phyloP scores from a whole-genome alignment of 345 rosid species.

The Citrus unshiu region DNA sequence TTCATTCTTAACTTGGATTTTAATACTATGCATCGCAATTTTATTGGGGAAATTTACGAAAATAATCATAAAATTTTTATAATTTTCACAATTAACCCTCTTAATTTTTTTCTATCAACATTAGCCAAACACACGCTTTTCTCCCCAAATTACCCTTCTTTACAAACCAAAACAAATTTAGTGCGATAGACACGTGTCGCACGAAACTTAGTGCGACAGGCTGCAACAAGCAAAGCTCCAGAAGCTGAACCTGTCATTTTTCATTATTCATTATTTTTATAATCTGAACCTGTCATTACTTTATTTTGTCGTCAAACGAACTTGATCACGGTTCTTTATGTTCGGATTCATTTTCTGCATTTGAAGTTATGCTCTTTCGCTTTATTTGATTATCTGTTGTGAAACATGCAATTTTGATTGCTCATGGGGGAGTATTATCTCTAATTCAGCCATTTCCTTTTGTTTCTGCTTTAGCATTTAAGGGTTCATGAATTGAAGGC shows the following conservation, averaged over 20 bases:
- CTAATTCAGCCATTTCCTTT: not conserved
- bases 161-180: no score
- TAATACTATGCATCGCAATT: no score
- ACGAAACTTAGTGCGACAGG: no score
- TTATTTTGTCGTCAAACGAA: not conserved
- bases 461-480: not conserved
- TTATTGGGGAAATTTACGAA: no score
- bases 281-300: not conserved
- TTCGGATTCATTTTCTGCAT: not conserved
- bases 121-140: no score
- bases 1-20: no score
- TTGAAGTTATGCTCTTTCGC: not conserved
- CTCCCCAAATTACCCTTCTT: no score
- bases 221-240: no score
- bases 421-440: not conserved
- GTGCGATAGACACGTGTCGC: no score
- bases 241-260: not conserved
- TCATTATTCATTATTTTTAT: slow-evolving; percentile 7
- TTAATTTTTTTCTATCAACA: no score
- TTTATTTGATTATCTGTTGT: not conserved
- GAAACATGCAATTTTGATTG: not conserved
- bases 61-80: no score
- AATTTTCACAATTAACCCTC: no score
- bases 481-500: slow-evolving; percentile 13
- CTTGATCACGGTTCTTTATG: not conserved